Evolutionary conservation across 2,329 filamentous ascomycete genomes (phyloP).

Genomic region (Teratosphaeria pseudoeucalypti): DNA sequence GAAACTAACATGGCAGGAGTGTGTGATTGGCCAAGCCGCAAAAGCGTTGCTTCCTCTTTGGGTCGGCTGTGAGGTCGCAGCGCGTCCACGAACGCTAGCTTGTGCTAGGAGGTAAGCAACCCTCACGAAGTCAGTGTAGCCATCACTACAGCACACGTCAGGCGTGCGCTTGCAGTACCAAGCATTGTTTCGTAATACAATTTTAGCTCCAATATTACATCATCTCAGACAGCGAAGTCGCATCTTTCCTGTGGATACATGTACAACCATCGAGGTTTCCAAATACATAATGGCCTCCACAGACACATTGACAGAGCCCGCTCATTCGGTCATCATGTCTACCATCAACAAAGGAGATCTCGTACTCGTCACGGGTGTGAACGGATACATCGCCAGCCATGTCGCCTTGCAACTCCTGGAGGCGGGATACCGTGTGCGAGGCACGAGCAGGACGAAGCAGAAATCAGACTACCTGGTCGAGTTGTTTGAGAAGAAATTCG

Average conservation of each 20-base stretch:
- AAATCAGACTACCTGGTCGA: conserved; percentile 15
- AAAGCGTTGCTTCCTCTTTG: background rate
- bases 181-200: background rate
- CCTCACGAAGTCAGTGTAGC: background rate
- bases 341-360: conserved; percentile 14
- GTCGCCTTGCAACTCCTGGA: conserved; percentile 17
- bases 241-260: background rate
- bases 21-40: background rate
- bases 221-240: background rate
- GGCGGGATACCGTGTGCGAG: conserved; percentile 21
- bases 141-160: background rate
- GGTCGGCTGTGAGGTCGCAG: background rate
- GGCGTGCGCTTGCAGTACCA: background rate
- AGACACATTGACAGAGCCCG: background rate
- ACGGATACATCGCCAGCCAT: conserved; percentile 20
- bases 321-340: conserved; percentile 7
- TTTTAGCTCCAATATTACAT: background rate
- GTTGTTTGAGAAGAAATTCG: conserved; percentile 16
- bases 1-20: background rate
- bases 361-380: conserved; percentile 22
- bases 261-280: background rate
- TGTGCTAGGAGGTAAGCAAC: too few species aligned
- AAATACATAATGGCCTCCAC: background rate
- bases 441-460: conserved; percentile 11
- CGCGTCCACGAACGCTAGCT: too few species aligned